A percentile compares a stretch with the other conserved stretches of the same genome.
Evolutionary conservation across 371 early-diverging fungal genomes (phyloP).

Genomic region (Batkoa obscura): DNA sequence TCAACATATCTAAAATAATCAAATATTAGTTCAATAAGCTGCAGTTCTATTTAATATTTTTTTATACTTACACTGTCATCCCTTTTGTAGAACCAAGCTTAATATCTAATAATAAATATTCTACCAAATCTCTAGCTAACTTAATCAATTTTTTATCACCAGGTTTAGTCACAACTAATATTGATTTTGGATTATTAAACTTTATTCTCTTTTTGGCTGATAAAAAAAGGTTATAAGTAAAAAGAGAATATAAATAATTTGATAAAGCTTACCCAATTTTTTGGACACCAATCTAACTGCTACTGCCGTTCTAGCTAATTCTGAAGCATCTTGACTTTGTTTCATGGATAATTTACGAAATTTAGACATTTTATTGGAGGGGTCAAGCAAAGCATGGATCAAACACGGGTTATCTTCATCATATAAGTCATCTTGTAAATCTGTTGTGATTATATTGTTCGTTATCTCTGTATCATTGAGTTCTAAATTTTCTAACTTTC

Average conservation of each 20-base stretch:
- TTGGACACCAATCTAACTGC: constrained; percentile 2
- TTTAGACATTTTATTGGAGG: neutral
- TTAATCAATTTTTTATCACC: constrained; percentile 53
- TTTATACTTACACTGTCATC: constrained; percentile 29
- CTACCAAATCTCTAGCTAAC: constrained; percentile 58
- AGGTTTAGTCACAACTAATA: constrained; percentile 75
- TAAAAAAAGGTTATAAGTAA: neutral
- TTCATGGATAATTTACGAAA: neutral
- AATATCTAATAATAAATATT: constrained; percentile 47
- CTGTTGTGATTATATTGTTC: too few relatives aligned
- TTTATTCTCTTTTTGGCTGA: neutral
- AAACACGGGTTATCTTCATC: neutral
- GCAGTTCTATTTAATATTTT: neutral
- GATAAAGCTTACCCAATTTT: neutral
- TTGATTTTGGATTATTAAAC: neutral
- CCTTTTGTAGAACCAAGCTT: constrained; percentile 22
- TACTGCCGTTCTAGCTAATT: constrained; percentile 1
- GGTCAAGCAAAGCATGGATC: neutral
- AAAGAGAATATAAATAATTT: neutral
- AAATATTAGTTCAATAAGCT: too few relatives aligned
- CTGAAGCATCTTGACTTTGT: neutral
- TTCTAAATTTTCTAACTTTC: too few relatives aligned
- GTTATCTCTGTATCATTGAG: too few relatives aligned
- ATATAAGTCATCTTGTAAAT: too few relatives aligned
- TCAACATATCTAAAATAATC: constrained; percentile 21